A percentile compares a stretch with the other conserved stretches of the same genome.
These are phyloP conservation scores for Sporobolomyces pararoseus DNA, from an alignment of 768 basidiomycete species.

Conservation along the genomic window DNA sequence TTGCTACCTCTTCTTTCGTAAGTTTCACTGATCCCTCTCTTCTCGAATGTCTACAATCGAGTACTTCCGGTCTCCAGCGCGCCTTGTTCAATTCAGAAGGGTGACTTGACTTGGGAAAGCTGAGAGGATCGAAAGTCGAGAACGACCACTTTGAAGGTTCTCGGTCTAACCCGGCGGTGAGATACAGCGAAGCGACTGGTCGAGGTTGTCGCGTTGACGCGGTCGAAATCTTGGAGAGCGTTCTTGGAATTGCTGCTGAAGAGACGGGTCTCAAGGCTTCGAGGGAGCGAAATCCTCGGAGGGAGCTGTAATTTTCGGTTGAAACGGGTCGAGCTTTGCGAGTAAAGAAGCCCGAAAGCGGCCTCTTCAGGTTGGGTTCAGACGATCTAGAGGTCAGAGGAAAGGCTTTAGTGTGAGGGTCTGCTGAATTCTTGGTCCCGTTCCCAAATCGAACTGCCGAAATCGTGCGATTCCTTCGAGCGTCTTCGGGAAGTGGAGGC, in stretches of 20 bases:
- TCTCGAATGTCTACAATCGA: constrained; percentile 59
- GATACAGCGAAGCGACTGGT: constrained; percentile 47
- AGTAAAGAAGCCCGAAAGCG: not conserved
- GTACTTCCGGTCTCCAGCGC: constrained; percentile 74
- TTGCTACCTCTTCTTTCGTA: constrained; percentile 77
- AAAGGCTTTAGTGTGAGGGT: not conserved
- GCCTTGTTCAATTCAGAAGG: constrained; percentile 84
- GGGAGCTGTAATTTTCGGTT: not conserved
- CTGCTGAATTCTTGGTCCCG: not conserved
- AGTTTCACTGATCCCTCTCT: constrained; percentile 51
- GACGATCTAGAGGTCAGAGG: not conserved
- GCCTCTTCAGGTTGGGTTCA: not conserved
- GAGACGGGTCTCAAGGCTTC: constrained; percentile 10
- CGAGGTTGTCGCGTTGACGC: constrained; percentile 24
- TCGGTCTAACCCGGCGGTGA: constrained; percentile 67
- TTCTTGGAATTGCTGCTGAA: not conserved
- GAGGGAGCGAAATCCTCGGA: not conserved
- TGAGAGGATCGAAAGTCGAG: constrained; percentile 48
- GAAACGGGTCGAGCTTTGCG: not conserved
- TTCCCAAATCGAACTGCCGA: not conserved
- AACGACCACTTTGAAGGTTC: constrained; percentile 86
- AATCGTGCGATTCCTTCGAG: not conserved
- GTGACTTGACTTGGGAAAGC: constrained; percentile 53
- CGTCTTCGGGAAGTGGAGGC: not conserved
- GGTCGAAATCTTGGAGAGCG: not conserved